Percentiles rank a stretch among this genome's conserved stretches.
Evolutionary conservation across 1,284 basidiomycete species (phyloP).

Genomic region (Mycena sp.): DNA sequence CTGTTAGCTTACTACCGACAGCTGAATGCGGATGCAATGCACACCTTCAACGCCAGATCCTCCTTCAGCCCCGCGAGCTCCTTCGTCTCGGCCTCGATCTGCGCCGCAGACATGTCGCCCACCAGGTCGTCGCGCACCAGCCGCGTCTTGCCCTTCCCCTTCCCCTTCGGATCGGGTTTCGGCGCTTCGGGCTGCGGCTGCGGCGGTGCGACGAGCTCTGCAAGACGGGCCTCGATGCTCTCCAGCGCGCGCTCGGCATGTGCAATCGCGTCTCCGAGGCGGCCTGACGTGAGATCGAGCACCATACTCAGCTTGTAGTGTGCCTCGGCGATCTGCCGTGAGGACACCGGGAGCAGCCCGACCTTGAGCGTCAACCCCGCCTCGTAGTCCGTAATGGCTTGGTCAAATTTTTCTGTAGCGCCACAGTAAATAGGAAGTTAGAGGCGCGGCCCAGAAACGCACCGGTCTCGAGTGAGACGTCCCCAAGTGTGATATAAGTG

Average conservation of each 20-base stretch:
- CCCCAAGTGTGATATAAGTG: slow-evolving; percentile 85
- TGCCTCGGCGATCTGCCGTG: slow-evolving; percentile 88
- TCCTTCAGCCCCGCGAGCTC: slow-evolving; percentile 80
- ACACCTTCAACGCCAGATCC: slow-evolving; percentile 84
- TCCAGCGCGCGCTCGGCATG: slow-evolving; percentile 83
- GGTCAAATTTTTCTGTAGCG: slow-evolving; percentile 87
- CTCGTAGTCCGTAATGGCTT: slow-evolving; percentile 87
- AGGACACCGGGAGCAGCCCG: slow-evolving; percentile 77
- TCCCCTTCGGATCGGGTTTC: slow-evolving; percentile 63
- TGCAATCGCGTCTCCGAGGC: slow-evolving; percentile 79
- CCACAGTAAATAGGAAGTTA: slow-evolving; percentile 12
- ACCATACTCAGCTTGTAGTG: slow-evolving; percentile 93
- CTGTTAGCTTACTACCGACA: slow-evolving; percentile 1
- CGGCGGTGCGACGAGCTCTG: slow-evolving; percentile 60
- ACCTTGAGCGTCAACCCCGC: slow-evolving; percentile 77
- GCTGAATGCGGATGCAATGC: neutral
- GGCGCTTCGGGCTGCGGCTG: slow-evolving; percentile 35
- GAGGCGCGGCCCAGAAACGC: slow-evolving; percentile 31
- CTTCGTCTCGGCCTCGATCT: slow-evolving; percentile 80
- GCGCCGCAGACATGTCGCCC: slow-evolving; percentile 67
- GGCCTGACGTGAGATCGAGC: slow-evolving; percentile 84
- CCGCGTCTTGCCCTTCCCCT: slow-evolving; percentile 61
- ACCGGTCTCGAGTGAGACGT: slow-evolving; percentile 93
- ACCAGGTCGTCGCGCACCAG: slow-evolving; percentile 64
- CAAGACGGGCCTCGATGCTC: slow-evolving; percentile 76